Base-by-base conservation (phyloP, 1,139 yeast genomes). In the Blastobotrys apis region DNA sequence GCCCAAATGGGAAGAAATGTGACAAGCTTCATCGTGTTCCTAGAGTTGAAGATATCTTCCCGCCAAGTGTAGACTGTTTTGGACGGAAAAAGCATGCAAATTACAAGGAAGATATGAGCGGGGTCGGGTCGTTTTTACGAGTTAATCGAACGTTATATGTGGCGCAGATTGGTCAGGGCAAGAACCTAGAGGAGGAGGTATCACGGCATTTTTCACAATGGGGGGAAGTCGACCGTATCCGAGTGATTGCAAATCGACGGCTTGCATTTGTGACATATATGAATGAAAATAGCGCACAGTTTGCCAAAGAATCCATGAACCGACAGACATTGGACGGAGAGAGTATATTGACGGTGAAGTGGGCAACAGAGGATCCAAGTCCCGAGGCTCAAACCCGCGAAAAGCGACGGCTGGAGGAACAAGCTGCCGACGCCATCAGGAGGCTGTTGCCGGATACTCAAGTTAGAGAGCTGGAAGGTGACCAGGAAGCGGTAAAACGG, bases 241-340 rank as follows among this genome's bases (percentile, higher is more conserved):
- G 84, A 48, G 82, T 83, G 9, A 65, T 86, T 15, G 71, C 73
- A 44, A 70, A 68, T 35, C 79, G 83, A 55, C 79, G 81, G 33
- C 81, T 92, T 61, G 96, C 88, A 0, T 90, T 92, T 66, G 76
- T 92, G 6, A 82, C 86, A 1, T 92, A 70, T 60, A 71, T 72
- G 45, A 63, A 73, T 35, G 95, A 86, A 56, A 63, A 73, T 25
- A 81, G 77, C 58, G 97, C 97, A 0, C 97, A 90, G 62, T 90
- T 90, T 70, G 96, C 95, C 1, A 85, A 86, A 58, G 97, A 88
- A 60, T 95, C 95, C 2, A 84, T 88, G 95, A 77, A 81, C 36
- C 80, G 81, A 45, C 97, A 92, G 60, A 74, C 85, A 4, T 64
- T 90, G 23, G 73, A 77, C 40, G 46, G 44, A 3, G 76, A 73